Percentiles rank a stretch among this genome's conserved stretches.
phyloP scores from a whole-genome alignment of 176 grass and related monocot species.

The Thinopyrum elongatum region DNA sequence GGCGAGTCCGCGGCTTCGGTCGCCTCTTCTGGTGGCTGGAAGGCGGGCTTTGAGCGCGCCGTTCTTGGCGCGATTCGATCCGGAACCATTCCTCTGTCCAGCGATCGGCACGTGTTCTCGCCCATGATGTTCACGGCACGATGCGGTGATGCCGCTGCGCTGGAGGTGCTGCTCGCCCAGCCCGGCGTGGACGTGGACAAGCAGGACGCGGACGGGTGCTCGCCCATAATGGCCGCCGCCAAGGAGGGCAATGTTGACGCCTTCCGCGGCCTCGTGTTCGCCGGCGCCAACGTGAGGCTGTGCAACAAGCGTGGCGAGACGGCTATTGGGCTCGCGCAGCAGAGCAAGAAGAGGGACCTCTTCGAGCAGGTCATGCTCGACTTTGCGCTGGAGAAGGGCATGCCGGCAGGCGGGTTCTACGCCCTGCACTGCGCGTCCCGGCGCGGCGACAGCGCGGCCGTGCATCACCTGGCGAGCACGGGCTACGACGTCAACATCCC shows the following conservation, averaged over 20 bases:
- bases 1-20: constrained; percentile 44
- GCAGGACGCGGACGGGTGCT: constrained; percentile 61
- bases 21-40: constrained; percentile 56
- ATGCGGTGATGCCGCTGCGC: constrained; percentile 46
- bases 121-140: constrained; percentile 50
- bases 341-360: constrained; percentile 74
- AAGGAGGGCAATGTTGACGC: constrained; percentile 68
- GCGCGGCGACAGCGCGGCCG: constrained; percentile 58
- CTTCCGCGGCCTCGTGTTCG: constrained; percentile 74
- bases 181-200: constrained; percentile 58
- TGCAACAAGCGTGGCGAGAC: constrained; percentile 57
- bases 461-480: constrained; percentile 47
- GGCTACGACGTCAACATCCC: constrained; percentile 69
- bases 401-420: constrained; percentile 58
- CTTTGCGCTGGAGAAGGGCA: constrained; percentile 86
- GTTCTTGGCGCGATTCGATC: constrained; percentile 49
- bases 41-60: constrained; percentile 39
- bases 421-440: constrained; percentile 79
- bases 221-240: constrained; percentile 62
- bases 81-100: constrained; percentile 55
- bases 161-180: constrained; percentile 59
- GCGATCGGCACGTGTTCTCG: constrained; percentile 61
- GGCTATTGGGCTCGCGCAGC: constrained; percentile 53
- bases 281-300: constrained; percentile 69
- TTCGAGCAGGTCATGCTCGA: constrained; percentile 98